Conservation (phyloP, 768 basidiomycete species). For the Gymnopilus junonius region DNA sequence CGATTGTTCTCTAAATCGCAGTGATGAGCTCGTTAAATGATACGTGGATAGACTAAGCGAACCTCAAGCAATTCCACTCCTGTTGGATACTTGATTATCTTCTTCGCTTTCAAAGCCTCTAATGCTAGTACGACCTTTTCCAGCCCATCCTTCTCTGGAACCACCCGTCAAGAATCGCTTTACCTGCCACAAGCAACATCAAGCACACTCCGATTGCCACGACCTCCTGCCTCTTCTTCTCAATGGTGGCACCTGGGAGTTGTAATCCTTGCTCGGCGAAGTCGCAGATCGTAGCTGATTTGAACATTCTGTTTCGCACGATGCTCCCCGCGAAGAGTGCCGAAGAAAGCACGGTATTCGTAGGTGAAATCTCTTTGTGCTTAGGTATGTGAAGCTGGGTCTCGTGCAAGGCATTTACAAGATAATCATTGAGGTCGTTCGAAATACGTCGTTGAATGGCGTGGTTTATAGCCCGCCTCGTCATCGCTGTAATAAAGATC, state of each 20-base stretch:
- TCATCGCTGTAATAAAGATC: too few relatives aligned
- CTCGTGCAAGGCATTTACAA: slow-evolving; percentile 2
- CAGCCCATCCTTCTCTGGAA: background rate
- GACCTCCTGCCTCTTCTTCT: background rate
- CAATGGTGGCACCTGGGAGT: background rate
- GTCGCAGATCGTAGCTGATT: background rate
- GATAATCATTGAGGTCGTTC: too few relatives aligned
- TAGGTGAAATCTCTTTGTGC: background rate
- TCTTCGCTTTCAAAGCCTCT: background rate
- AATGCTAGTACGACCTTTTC: background rate
- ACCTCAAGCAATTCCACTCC: background rate
- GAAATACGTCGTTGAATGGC: too few relatives aligned
- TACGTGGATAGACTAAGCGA: background rate
- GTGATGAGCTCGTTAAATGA: background rate
- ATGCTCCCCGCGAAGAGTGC: slow-evolving; percentile 8
- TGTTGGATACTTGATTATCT: background rate
- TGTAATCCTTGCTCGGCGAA: slow-evolving; percentile 5
- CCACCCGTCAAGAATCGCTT: background rate
- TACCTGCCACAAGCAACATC: slow-evolving; percentile 1
- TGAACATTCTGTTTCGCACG: slow-evolving; percentile 1
- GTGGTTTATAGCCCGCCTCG: too few relatives aligned
- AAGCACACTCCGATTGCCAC: slow-evolving; percentile 4
- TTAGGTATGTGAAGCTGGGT: slow-evolving; percentile 1
- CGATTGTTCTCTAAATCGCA: background rate
- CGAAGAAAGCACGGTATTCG: background rate